These are phyloP conservation scores for Syzygium jambos DNA, from an alignment of 345 rosid species.

Conservation along the genomic window DNA sequence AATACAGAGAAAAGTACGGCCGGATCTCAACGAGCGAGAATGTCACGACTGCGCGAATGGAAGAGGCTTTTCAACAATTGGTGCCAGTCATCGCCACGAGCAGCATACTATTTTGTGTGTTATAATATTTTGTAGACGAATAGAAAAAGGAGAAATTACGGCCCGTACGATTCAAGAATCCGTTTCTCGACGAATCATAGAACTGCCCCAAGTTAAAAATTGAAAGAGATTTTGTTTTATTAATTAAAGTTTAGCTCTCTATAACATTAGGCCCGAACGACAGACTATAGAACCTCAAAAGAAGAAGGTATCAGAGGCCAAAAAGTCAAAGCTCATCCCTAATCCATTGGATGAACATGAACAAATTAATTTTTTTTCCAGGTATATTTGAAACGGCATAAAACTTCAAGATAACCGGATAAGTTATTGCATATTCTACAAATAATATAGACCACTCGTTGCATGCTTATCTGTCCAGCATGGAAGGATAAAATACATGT, in stretches of 20 bases:
- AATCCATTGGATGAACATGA: not conserved
- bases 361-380: not conserved
- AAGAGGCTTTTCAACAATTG: too few species aligned
- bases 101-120: not conserved
- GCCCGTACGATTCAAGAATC: not conserved
- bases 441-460: not conserved
- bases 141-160: not conserved
- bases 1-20: too few species aligned
- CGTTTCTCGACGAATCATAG: not conserved
- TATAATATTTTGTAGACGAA: not conserved
- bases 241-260: not conserved
- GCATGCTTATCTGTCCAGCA: not conserved
- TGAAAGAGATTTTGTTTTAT: not conserved
- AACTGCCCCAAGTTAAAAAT: not conserved
- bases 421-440: not conserved
- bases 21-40: too few species aligned
- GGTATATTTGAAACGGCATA: not conserved
- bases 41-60: too few species aligned
- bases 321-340: not conserved
- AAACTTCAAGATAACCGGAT: not conserved
- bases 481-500: not conserved
- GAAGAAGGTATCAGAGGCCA: not conserved
- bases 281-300: not conserved
- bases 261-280: not conserved
- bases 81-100: not conserved